These are phyloP conservation scores for Ceratocystis lukuohia DNA, from an alignment of 2,329 filamentous ascomycete species.

Conservation along the genomic window DNA sequence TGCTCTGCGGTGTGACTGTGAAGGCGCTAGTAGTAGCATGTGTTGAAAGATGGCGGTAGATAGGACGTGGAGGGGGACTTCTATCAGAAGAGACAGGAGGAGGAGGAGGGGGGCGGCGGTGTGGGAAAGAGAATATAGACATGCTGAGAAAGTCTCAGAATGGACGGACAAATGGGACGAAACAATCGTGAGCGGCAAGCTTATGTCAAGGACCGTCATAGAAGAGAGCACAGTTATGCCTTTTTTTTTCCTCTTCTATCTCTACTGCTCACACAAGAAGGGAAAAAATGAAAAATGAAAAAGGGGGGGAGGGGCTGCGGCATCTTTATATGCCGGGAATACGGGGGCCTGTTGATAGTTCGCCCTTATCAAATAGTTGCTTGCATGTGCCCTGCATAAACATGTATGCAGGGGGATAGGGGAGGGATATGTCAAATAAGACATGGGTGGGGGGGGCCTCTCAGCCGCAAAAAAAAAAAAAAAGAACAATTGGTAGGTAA, in stretches of 20 bases:
- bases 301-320: neutral
- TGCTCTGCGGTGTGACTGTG: constrained; percentile 12
- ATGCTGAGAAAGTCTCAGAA: constrained; percentile 8
- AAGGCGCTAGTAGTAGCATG: constrained; percentile 20
- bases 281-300: neutral
- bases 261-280: no score
- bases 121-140: constrained; percentile 19
- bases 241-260: no score
- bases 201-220: neutral
- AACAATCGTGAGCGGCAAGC: neutral
- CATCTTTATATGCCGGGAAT: neutral
- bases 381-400: neutral
- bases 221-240: no score
- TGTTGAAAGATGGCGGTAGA: constrained; percentile 19
- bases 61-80: constrained; percentile 3
- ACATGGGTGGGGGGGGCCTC: neutral
- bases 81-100: neutral
- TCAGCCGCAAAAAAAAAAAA: no score
- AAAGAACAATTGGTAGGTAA: no score
- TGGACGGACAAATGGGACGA: neutral
- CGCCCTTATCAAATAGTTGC: neutral
- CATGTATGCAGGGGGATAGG: neutral
- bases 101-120: neutral
- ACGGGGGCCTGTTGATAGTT: neutral
- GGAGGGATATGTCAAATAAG: neutral